Evolutionary conservation across 106 monocot genomes (phyloP).

Genomic region (Xerophyta viscosa): DNA sequence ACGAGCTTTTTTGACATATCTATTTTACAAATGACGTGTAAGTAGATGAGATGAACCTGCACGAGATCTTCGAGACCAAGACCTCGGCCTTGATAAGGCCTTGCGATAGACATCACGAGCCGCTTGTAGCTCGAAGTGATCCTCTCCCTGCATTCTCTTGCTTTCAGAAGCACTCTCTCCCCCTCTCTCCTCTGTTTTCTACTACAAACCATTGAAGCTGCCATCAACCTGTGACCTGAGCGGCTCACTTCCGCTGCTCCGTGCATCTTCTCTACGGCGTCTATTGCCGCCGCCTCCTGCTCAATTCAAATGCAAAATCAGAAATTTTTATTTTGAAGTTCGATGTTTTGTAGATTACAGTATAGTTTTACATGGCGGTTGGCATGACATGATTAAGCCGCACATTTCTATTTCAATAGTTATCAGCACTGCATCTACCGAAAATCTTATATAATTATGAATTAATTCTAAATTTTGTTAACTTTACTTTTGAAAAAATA

Average conservation of each 20-base stretch:
- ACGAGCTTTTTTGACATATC: not conserved
- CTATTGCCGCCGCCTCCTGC: constrained; percentile 30
- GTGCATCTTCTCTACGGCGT: not conserved
- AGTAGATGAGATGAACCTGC: constrained; percentile 27
- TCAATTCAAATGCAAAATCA: too few species aligned
- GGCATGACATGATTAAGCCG: too few species aligned
- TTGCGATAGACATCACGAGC: constrained; percentile 47
- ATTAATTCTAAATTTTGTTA: too few species aligned
- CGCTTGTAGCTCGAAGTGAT: constrained; percentile 51
- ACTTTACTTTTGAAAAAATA: too few species aligned
- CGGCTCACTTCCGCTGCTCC: not conserved
- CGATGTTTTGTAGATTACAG: too few species aligned
- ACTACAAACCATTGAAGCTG: not conserved
- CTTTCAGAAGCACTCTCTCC: constrained; percentile 28
- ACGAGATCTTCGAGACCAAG: constrained; percentile 48
- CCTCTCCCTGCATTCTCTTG: constrained; percentile 51
- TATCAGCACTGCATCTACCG: too few species aligned
- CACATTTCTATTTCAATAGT: too few species aligned
- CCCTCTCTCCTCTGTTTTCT: constrained; percentile 8
- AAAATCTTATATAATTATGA: too few species aligned
- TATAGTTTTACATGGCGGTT: too few species aligned
- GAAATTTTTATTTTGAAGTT: too few species aligned
- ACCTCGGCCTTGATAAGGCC: constrained; percentile 43
- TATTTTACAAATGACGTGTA: constrained; percentile 3
- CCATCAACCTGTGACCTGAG: not conserved